phyloP scores from a whole-genome alignment of 108 stramenopile genomes.

The Asterionellopsis glacialis region DNA sequence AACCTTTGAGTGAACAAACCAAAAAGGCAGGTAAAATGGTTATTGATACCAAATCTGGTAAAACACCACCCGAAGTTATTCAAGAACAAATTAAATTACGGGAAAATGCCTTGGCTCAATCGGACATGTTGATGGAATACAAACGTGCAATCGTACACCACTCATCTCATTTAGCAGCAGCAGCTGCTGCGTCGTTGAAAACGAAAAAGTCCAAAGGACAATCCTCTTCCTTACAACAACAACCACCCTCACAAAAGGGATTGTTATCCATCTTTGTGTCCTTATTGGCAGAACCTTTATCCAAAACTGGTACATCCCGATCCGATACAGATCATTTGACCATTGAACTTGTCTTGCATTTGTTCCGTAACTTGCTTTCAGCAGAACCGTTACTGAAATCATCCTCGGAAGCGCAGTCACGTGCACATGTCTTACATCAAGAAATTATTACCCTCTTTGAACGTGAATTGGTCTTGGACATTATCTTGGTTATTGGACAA shows the following conservation, averaged over 20 bases:
- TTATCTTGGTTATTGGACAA: slow-evolving; percentile 68
- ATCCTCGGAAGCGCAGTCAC: slow-evolving; percentile 30
- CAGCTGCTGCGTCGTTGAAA: too few species aligned
- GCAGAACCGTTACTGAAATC: slow-evolving; percentile 48
- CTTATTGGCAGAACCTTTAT: slow-evolving; percentile 75
- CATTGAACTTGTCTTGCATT: slow-evolving; percentile 83
- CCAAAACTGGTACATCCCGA: slow-evolving; percentile 47
- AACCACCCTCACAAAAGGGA: too few species aligned
- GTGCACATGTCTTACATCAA: slow-evolving; percentile 47
- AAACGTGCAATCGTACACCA: slow-evolving; percentile 63
- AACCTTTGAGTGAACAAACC: slow-evolving; percentile 70
- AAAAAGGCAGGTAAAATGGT: slow-evolving; percentile 63
- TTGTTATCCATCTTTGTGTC: slow-evolving; percentile 78
- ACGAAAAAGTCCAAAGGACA: slow-evolving; percentile 8
- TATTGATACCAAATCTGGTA: slow-evolving; percentile 57
- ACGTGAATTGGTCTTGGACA: slow-evolving; percentile 78
- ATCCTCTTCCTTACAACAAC: neutral
- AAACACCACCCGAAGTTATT: slow-evolving; percentile 40
- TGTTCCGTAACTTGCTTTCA: slow-evolving; percentile 75
- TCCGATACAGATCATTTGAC: slow-evolving; percentile 74
- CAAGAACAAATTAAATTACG: slow-evolving; percentile 70
- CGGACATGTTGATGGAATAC: slow-evolving; percentile 69
- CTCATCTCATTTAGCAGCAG: slow-evolving; percentile 38
- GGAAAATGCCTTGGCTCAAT: slow-evolving; percentile 79
- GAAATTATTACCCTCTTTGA: slow-evolving; percentile 69